Evolutionary conservation across 2,329 filamentous ascomycete species (phyloP), one percentile per base, ranked within the genome.

Genomic region (Huntiella moniliformis): DNA sequence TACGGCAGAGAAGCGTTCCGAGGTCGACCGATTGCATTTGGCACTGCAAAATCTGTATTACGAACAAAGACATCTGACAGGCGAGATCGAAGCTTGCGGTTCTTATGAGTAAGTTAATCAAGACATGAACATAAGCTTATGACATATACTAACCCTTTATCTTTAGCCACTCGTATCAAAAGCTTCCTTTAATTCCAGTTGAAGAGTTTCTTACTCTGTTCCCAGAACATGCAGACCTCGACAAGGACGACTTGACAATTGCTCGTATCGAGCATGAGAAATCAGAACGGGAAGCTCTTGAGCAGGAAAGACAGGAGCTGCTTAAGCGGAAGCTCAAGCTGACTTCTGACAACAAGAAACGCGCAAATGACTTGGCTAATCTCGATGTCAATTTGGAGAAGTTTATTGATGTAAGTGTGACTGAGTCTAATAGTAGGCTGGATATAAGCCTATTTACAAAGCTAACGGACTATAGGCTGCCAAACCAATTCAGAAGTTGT

Each of bases 41-140:
- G 83, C 93, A 57, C 70, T 98, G 46, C 88, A 96, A 62, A 98
- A 98, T 57, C 66, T 98, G 5, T 92, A 91, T 60, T 98, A 98
- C 58, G 88, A 98, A 61, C 87, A 96, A 64, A 71, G 84, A 46
- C 86, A 95, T 61, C 66, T 98, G 46, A 77, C 82, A 52, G 83
- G 83, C 42, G 91, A 98, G 63, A 96, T 98, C 51, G 68, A 74
- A 1, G 85, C 83, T 6, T 96, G 91, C 60, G 83, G 94, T 58
- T 81, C 79, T 44, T 95, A 92, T 55, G 83, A 94, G 85, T 93
- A 65, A 51, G 82, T 72, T 3, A 13, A 38, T 3, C 8, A 28
- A 15, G 8, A 12, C 7, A 15, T 7, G 16, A 34, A 17, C n/a
- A 17, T 12, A 33, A 28, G 13, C 31, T 42, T 11, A 18, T 3